Conservation (phyloP, 805 yeast genomes). For the Zygosaccharomyces pseudorouxii region DNA sequence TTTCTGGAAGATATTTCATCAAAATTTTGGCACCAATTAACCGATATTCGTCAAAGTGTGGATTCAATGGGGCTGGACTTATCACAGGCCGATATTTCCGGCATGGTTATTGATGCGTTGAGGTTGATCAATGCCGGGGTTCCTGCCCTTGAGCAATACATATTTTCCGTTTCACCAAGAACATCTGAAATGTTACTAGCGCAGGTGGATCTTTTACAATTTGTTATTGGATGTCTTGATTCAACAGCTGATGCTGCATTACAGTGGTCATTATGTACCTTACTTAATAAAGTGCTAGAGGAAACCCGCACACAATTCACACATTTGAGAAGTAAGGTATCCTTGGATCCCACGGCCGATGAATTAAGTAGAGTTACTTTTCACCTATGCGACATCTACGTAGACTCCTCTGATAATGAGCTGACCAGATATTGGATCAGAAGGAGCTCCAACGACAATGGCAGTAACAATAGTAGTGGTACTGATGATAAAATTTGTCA, state of each 20-base stretch:
- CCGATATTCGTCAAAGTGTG: constrained; percentile 14
- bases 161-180: constrained; percentile 2
- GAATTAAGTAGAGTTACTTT: constrained; percentile 25
- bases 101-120: constrained; percentile 17
- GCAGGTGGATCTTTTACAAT: constrained; percentile 19
- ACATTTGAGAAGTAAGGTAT: constrained; percentile 11
- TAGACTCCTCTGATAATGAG: constrained; percentile 28
- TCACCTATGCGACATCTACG: constrained; percentile 25
- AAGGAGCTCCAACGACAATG: background rate
- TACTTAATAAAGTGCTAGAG: constrained; percentile 17
- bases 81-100: constrained; percentile 14
- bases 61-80: constrained; percentile 1
- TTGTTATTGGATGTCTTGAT: constrained; percentile 15
- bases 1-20: constrained; percentile 19
- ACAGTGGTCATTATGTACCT: constrained; percentile 23
- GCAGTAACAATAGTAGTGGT: background rate
- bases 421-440: constrained; percentile 21
- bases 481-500: constrained; percentile 10
- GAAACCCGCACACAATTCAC: constrained; percentile 17
- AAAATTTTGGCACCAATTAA: constrained; percentile 18
- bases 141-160: constrained; percentile 10
- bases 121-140: constrained; percentile 11
- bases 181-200: constrained; percentile 14
- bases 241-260: background rate
- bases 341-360: constrained; percentile 13